phyloP scores from a whole-genome alignment of 140 eudicot species.

The Cichorium intybus region DNA sequence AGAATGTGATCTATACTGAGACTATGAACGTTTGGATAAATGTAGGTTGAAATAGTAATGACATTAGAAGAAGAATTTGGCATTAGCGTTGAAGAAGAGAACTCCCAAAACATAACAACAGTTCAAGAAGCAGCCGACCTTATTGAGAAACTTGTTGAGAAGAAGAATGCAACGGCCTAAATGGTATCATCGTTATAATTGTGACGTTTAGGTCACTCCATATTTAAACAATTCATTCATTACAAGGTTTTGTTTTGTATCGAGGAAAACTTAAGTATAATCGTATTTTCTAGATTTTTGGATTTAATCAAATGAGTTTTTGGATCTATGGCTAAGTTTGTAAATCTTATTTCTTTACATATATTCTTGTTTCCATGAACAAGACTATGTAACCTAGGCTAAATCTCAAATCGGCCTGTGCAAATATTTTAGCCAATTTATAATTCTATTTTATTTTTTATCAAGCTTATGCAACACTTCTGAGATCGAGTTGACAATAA shows the following conservation, averaged over 20 bases:
- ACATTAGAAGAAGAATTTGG: conserved; percentile 84
- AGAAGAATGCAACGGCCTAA: conserved; percentile 32
- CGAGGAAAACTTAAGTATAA: not conserved
- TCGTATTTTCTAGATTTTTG: conserved; percentile 22
- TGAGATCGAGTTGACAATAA: too few species aligned
- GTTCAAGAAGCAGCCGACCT: conserved; percentile 93
- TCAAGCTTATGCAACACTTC: too few species aligned
- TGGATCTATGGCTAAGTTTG: not conserved
- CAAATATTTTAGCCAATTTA: too few species aligned
- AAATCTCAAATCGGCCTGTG: not conserved
- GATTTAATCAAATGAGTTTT: conserved; percentile 1
- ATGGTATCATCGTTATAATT: not conserved
- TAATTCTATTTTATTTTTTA: too few species aligned
- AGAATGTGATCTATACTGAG: not conserved
- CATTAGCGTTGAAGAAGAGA: conserved; percentile 83
- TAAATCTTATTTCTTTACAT: not conserved
- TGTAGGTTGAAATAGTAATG: conserved; percentile 94
- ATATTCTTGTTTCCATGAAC: too few species aligned
- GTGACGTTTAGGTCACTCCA: not conserved
- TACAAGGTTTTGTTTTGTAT: conserved; percentile 15
- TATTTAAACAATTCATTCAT: not conserved
- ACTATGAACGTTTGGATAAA: not conserved
- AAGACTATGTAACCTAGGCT: too few species aligned
- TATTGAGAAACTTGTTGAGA: conserved; percentile 66
- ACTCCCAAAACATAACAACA: conserved; percentile 73